phyloP scores from a whole-genome alignment of 1,284 basidiomycete genomes.

The Ceratobasidium sp. region DNA sequence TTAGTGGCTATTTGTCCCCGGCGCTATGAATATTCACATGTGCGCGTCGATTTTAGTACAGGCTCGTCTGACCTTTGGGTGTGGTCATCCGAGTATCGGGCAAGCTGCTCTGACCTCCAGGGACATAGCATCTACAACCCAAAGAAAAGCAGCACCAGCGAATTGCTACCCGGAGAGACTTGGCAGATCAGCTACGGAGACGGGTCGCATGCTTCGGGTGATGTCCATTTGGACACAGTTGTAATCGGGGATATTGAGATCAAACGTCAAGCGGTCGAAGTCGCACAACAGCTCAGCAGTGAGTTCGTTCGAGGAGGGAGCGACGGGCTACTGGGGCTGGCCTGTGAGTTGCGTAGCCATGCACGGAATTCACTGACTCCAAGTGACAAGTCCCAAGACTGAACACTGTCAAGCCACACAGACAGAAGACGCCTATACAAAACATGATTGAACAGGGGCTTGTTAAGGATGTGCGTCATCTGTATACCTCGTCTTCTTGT shows the following conservation, averaged over 20 bases:
- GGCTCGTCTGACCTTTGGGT: slow-evolving; percentile 41
- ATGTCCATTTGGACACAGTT: slow-evolving; percentile 39
- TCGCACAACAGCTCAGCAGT: slow-evolving; percentile 33
- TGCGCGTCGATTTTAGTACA: not conserved
- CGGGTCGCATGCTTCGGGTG: slow-evolving; percentile 39
- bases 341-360: slow-evolving; percentile 24
- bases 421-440: slow-evolving; percentile 41
- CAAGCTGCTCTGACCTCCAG: slow-evolving; percentile 6
- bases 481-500: not conserved
- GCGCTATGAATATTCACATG: not conserved
- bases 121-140: slow-evolving; percentile 40
- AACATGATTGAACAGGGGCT: slow-evolving; percentile 41
- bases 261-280: slow-evolving; percentile 39
- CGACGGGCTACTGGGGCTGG: slow-evolving; percentile 41
- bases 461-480: slow-evolving; percentile 15
- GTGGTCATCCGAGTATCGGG: slow-evolving; percentile 37
- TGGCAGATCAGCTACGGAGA: slow-evolving; percentile 42
- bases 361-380: not conserved
- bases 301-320: slow-evolving; percentile 35
- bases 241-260: slow-evolving; percentile 38
- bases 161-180: slow-evolving; percentile 22
- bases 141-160: slow-evolving; percentile 25
- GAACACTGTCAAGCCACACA: slow-evolving; percentile 38
- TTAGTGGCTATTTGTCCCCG: not conserved
- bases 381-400: slow-evolving; percentile 14